These are phyloP conservation scores for Akanthomyces uredinophilus DNA, from an alignment of 2,329 filamentous ascomycete genomes.

Conservation along the genomic window DNA sequence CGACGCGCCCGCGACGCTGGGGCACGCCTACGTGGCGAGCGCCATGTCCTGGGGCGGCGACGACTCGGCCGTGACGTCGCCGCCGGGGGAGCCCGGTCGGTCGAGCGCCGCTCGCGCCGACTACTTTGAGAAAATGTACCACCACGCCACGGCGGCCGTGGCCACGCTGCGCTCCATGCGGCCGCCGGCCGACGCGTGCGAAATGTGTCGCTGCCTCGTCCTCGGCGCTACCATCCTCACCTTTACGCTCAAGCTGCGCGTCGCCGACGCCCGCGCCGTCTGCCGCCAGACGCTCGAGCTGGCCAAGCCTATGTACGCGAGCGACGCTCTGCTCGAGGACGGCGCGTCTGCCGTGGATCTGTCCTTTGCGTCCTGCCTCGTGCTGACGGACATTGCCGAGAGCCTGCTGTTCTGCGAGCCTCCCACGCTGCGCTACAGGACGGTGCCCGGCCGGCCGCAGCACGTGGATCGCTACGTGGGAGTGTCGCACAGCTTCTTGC, in stretches of 20 bases:
- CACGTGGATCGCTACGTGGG: conserved; percentile 25
- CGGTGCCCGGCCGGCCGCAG: background rate
- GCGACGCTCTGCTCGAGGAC: background rate
- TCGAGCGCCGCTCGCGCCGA: background rate
- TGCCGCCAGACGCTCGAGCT: conserved; percentile 20
- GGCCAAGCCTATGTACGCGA: conserved; percentile 17
- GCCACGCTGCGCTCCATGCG: conserved; percentile 15
- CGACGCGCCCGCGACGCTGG: conserved; percentile 11
- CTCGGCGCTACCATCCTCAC: conserved; percentile 20
- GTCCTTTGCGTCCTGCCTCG: conserved; percentile 21
- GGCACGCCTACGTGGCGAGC: conserved; percentile 19
- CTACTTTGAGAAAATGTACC: conserved; percentile 9
- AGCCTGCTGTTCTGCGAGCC: conserved; percentile 21
- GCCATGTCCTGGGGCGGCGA: conserved; percentile 15
- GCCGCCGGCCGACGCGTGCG: conserved; percentile 10
- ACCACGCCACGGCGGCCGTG: conserved; percentile 19
- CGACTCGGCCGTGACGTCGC: background rate
- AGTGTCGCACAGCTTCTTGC: conserved; percentile 21
- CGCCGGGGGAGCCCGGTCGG: background rate
- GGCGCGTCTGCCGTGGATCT: background rate
- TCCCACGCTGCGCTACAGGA: conserved; percentile 21
- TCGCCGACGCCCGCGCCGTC: conserved; percentile 16
- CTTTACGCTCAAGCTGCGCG: conserved; percentile 18
- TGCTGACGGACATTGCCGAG: conserved; percentile 22
- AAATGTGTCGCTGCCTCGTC: conserved; percentile 19